Conservation (phyloP, 257 asterid species). For the Plectranthus barbatus region DNA sequence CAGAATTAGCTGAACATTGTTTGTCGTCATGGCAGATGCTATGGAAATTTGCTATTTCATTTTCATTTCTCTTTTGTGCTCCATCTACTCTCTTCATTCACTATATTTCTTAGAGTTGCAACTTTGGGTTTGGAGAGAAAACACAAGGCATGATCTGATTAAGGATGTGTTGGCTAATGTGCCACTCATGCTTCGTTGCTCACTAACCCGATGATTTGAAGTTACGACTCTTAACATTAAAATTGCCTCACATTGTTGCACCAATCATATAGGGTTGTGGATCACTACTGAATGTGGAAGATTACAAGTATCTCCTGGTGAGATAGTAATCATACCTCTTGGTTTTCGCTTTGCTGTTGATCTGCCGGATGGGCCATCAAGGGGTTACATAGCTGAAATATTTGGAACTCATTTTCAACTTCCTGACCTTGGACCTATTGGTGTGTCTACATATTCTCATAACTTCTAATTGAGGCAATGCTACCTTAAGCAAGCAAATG, state of each 20-base stretch:
- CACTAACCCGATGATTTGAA: background rate
- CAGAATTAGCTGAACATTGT: background rate
- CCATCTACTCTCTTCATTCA: background rate
- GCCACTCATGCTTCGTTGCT: background rate
- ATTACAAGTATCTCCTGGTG: constrained; percentile 75
- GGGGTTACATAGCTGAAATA: constrained; percentile 87
- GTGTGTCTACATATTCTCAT: constrained; percentile 28
- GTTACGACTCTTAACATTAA: background rate
- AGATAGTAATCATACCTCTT: constrained; percentile 73
- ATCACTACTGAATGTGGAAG: constrained; percentile 92
- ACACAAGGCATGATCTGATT: background rate
- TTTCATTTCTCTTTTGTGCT: background rate
- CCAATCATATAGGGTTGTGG: constrained; percentile 57
- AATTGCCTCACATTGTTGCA: background rate
- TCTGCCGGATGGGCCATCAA: constrained; percentile 88
- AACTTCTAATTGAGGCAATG: background rate
- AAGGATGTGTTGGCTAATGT: background rate
- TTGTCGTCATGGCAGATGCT: background rate
- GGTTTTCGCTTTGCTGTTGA: constrained; percentile 78
- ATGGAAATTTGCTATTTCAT: background rate
- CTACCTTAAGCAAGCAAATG: background rate
- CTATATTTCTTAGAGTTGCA: background rate
- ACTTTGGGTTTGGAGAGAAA: background rate
- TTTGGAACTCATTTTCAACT: constrained; percentile 96
- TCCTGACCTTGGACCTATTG: constrained; percentile 98